Base-by-base conservation (phyloP, 2,329 filamentous ascomycete genomes). In the Monosporascus sp. region DNA sequence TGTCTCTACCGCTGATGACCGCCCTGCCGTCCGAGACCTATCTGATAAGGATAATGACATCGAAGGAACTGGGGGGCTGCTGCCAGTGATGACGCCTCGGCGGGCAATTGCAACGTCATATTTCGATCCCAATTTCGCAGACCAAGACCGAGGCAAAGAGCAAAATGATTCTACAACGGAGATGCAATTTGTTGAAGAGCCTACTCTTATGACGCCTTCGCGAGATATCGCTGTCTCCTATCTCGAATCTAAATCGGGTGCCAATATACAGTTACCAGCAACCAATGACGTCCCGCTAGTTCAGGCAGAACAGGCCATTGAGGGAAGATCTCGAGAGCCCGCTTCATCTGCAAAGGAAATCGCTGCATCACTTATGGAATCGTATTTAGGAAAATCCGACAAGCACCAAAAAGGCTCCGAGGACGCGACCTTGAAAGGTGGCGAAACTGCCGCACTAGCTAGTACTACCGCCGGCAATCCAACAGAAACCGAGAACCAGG, bases 281-380 rank as follows among this genome's bases (percentile, higher is more conserved):
- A 20, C 39, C 22, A 41, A 54, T 31, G 50, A 48, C 7, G n/a
- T 38, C 6, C 22, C n/a, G 15, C 17, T 51, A 36, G 17, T n/a
- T 41, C 41, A 50, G 27, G 31, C 42, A 3, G 42, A 48, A 25
- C 42, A 51, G 17, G 41, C 48, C 20, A 50, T 48, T 47, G 47
- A 49, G 49, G 47, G 47, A 46, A 47, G n/a, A 42, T 41, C 20
- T 39, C 45, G 48, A 46, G 50, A 52, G 17, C 34, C 47, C 25
- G 24, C 47, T 8, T 47, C 55, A 31, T 57, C 59, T 15, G 54
- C 62, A 24, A 57, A 54, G 8, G 57, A 65, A 31, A 51, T 64
- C 22, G 63, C 63, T 7, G 63, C 61, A 31, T 53, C 57, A 3
- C 53, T 60, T 47, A 58, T 64, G 47, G 61, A 62, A 50, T 54